phyloP scores from a whole-genome alignment of 1,139 yeast genomes.

The Blastobotrys indianensis region DNA sequence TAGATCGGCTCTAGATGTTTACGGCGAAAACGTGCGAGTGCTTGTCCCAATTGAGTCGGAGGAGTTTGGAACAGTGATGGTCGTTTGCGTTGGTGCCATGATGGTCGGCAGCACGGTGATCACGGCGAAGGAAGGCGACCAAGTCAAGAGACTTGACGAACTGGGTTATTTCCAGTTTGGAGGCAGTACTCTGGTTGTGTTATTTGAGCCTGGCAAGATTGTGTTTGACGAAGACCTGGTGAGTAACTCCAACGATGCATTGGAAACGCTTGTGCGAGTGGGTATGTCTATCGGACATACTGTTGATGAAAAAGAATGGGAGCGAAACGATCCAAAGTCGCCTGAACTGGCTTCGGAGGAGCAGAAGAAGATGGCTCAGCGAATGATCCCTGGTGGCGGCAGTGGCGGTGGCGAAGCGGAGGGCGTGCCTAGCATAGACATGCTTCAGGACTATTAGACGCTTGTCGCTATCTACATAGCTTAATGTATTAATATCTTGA shows the following conservation, averaged over 20 bases:
- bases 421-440: too few relatives aligned
- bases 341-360: slow-evolving; percentile 18
- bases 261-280: slow-evolving; percentile 80
- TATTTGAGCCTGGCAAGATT: slow-evolving; percentile 44
- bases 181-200: slow-evolving; percentile 74
- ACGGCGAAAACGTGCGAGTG: slow-evolving; percentile 83
- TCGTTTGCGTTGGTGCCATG: slow-evolving; percentile 94
- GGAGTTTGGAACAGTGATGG: slow-evolving; percentile 67
- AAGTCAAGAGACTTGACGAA: slow-evolving; percentile 66
- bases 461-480: too few relatives aligned
- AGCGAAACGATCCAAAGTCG: slow-evolving; percentile 33
- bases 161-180: slow-evolving; percentile 94
- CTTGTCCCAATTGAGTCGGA: slow-evolving; percentile 69
- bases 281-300: slow-evolving; percentile 91
- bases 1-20: slow-evolving; percentile 80
- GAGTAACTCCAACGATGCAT: slow-evolving; percentile 57
- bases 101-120: slow-evolving; percentile 91
- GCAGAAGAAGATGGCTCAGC: slow-evolving; percentile 16
- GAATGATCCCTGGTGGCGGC: slow-evolving; percentile 17
- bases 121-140: slow-evolving; percentile 58
- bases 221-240: slow-evolving; percentile 69
- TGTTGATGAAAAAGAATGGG: slow-evolving; percentile 44
- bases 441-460: too few relatives aligned
- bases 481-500: too few relatives aligned
- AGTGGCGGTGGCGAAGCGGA: too few relatives aligned